Percentiles rank a stretch among this genome's conserved stretches.
These are phyloP conservation scores for Ceriops decandra DNA, from an alignment of 345 rosid genomes.

Conservation along the genomic window DNA sequence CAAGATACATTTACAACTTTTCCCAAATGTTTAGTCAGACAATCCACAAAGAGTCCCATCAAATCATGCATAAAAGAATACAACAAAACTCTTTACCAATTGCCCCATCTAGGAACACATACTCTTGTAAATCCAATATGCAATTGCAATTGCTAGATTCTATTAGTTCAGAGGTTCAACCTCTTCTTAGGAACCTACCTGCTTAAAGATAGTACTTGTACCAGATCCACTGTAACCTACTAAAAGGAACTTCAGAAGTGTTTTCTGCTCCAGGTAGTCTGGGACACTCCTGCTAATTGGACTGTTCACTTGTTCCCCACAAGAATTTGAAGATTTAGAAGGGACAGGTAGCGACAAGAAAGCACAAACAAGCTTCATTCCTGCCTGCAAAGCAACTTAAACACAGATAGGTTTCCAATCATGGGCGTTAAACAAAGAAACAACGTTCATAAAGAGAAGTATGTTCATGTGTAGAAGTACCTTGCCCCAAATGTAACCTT, in stretches of 20 bases:
- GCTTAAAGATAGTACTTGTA: constrained; percentile 94
- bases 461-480: constrained; percentile 33
- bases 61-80: background rate
- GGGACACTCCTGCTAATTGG: constrained; percentile 57
- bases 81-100: background rate
- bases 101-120: background rate
- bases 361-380: constrained; percentile 88
- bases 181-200: constrained; percentile 43
- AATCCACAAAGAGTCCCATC: background rate
- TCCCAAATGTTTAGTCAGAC: background rate
- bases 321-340: constrained; percentile 58
- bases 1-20: background rate
- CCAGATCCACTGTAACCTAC: constrained; percentile 91
- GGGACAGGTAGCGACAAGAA: constrained; percentile 92
- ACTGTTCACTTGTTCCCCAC: constrained; percentile 54
- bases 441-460: background rate
- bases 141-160: background rate
- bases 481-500: constrained; percentile 99
- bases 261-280: constrained; percentile 71
- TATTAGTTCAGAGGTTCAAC: background rate
- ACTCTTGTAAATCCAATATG: background rate
- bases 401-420: constrained; percentile 19
- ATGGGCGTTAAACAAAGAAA: background rate
- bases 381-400: constrained; percentile 53
- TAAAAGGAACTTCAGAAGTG: constrained; percentile 72